Percentiles rank a stretch among this genome's conserved stretches.
phyloP scores from a whole-genome alignment of 352 stramenopile species.

The Globisporangium cystogenes region DNA sequence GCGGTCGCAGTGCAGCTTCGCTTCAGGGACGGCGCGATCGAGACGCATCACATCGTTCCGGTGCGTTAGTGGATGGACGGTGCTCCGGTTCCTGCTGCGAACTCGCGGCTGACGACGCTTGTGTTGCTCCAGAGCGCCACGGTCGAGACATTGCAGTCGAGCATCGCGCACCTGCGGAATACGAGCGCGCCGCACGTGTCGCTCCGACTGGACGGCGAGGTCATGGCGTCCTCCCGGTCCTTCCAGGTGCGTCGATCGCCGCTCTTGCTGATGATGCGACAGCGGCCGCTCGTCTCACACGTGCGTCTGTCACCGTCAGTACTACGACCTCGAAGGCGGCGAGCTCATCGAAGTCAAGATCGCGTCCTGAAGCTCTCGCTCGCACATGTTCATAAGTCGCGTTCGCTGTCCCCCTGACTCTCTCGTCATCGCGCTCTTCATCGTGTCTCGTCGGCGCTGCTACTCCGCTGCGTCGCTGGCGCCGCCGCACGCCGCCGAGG shows the following conservation, averaged over 20 bases:
- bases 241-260: constrained; percentile 28
- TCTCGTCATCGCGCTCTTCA: too few relatives aligned
- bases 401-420: background rate
- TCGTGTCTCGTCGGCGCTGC: too few relatives aligned
- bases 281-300: too few relatives aligned
- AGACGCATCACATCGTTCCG: constrained; percentile 30
- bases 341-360: constrained; percentile 66
- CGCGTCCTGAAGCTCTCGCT: constrained; percentile 10
- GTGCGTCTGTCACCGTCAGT: too few relatives aligned
- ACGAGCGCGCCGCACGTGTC: constrained; percentile 21
- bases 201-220: constrained; percentile 48
- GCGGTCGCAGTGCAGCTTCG: constrained; percentile 40
- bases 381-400: constrained; percentile 5
- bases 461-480: background rate
- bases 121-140: constrained; percentile 26
- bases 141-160: constrained; percentile 34
- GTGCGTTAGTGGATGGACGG: constrained; percentile 12
- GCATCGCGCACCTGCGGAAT: constrained; percentile 20
- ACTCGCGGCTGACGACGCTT: background rate
- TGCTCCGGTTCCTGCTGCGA: too few relatives aligned
- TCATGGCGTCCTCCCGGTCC: constrained; percentile 29
- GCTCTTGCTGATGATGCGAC: background rate
- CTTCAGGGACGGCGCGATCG: constrained; percentile 28
- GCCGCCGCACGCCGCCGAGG: background rate
- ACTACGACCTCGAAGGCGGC: constrained; percentile 62